A percentile compares a stretch with the other conserved stretches of the same genome.
phyloP scores from a whole-genome alignment of 495 filamentous ascomycete genomes.

The Astrothelium subdiscretum region DNA sequence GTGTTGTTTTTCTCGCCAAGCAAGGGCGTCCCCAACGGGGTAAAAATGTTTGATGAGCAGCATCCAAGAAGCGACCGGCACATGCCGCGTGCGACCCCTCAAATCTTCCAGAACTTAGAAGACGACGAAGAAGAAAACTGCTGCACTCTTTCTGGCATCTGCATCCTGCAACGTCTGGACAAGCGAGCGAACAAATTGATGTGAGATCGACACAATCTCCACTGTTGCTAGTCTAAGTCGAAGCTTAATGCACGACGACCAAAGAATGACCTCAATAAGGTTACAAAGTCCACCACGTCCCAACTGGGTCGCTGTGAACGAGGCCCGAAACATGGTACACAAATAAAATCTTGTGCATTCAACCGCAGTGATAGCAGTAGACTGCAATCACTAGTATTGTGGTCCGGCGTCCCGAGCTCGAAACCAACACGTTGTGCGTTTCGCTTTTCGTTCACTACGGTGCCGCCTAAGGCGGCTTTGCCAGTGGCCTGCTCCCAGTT shows the following conservation, averaged over 20 bases:
- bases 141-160: conserved; percentile 1
- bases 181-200: not conserved
- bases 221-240: not conserved
- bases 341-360: not conserved
- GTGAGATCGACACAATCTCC: conserved; percentile 2
- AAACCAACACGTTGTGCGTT: not conserved
- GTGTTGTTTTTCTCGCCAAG: not conserved
- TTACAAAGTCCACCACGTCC: not conserved
- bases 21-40: not conserved
- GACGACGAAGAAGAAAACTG: not conserved
- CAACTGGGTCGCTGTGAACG: not conserved
- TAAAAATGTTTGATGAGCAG: not conserved
- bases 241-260: conserved; percentile 1
- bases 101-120: not conserved
- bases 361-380: not conserved
- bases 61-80: not conserved
- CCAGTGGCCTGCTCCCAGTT: not conserved
- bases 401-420: not conserved
- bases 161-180: not conserved
- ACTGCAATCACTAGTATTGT: not conserved
- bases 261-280: not conserved
- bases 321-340: not conserved
- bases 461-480: not conserved
- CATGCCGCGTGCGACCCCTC: not conserved
- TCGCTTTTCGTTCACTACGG: not conserved